Evolutionary conservation across 768 basidiomycete genomes (phyloP), one percentile per base, ranked within the genome.

Genomic region (Leccinum barrowsii): DNA sequence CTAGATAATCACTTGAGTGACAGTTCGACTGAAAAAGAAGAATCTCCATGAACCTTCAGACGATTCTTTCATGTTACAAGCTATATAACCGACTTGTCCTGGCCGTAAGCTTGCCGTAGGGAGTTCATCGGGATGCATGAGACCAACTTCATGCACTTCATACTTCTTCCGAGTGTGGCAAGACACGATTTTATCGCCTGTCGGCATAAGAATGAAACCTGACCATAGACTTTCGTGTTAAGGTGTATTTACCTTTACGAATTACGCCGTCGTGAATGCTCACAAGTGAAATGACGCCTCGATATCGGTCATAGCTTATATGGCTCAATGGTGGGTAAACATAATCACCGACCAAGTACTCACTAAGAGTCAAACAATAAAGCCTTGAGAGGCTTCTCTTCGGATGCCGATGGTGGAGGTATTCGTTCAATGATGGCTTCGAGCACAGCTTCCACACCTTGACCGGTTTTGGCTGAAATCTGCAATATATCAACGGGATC

Each of bases 31-130:
- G 12, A 28, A 52, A 11, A 11, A 30, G 12, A 32, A 6, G 10
- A 1, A 28, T 13, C 12, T 35, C 13, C 35, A 52, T 68, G 46
- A 56, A 94, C 94, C 94, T 79, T 98, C 94, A 13, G 90, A 85
- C 10, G 91, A 90, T 65, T 97, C 90, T 72, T 98, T 99, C 96
- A 99, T 98, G 69, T 94, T 96, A 73, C 96, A 98, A 1, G 93
- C 90, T 57, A 92, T 82, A 67, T 85, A 94, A 15, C 92, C 91
- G 17, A 94, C 92, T 74, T 94, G 92, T 6, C 92, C 92, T 35
- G 89, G 82, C 56, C 81, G 80, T 49, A 94, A 75, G 55, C 78
- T 80, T 11, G 76, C 76, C 0, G 87, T 89, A 12, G 90, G 80
- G n/a, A 86, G 77, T 71, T 96, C 92, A 67, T 92, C 90, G 4